phyloP scores from a whole-genome alignment of 441 rosid species.

The Hypseocharis bilobata region DNA sequence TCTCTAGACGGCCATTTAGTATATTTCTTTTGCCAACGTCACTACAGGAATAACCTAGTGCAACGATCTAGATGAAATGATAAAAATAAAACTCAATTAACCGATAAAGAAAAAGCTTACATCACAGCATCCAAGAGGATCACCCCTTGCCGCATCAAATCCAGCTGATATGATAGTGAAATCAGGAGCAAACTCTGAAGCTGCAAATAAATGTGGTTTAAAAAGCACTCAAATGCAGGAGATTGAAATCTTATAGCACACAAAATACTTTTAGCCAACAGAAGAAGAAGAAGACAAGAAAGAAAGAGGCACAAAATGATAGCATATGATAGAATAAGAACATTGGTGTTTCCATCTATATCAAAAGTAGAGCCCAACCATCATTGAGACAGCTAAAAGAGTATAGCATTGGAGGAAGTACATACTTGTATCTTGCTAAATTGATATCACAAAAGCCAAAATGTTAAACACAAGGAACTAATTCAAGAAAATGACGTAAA shows the following conservation, averaged over 20 bases:
- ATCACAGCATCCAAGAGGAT: constrained; percentile 94
- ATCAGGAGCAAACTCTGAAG: constrained; percentile 84
- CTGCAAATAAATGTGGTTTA: constrained; percentile 38
- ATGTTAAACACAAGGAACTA: too few relatives aligned
- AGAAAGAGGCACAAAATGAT: too few relatives aligned
- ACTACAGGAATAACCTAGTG: constrained; percentile 3
- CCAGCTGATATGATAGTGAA: constrained; percentile 92
- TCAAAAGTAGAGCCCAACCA: too few relatives aligned
- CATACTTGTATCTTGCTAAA: too few relatives aligned
- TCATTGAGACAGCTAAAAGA: too few relatives aligned
- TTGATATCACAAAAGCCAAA: too few relatives aligned
- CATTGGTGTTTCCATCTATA: too few relatives aligned
- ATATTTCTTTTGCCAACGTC: neutral
- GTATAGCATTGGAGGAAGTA: too few relatives aligned
- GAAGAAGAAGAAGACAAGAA: too few relatives aligned
- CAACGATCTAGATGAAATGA: neutral
- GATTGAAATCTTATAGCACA: neutral
- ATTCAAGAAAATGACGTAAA: too few relatives aligned
- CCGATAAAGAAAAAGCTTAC: constrained; percentile 35
- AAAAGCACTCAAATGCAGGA: constrained; percentile 11
- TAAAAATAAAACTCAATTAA: neutral
- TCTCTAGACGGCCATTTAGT: neutral
- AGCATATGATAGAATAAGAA: too few relatives aligned
- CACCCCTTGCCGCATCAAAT: constrained; percentile 98
- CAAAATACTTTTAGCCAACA: neutral